A percentile compares a stretch with the other conserved stretches of the same genome.
Conservation (phyloP, 352 stramenopile species). For the Phytophthora cryptogea region DNA sequence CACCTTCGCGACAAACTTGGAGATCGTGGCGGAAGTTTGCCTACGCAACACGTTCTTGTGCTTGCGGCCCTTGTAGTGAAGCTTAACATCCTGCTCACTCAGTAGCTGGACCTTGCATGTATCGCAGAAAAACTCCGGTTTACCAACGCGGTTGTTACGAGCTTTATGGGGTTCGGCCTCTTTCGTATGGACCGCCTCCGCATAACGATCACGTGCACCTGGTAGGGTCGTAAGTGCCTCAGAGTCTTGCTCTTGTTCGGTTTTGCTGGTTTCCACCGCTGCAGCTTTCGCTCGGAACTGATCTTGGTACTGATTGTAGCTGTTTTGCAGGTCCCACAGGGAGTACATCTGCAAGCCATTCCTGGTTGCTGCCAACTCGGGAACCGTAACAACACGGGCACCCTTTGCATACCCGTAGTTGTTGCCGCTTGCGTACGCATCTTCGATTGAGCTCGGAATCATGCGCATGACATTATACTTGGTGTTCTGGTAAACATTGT, state of each 20-base stretch:
- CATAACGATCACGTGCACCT: constrained; percentile 44
- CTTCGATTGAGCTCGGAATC: constrained; percentile 72
- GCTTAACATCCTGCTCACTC: constrained; percentile 73
- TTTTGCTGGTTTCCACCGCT: constrained; percentile 25
- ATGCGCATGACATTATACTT: constrained; percentile 92
- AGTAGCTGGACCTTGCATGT: constrained; percentile 71
- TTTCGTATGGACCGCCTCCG: constrained; percentile 17
- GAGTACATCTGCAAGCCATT: constrained; percentile 74
- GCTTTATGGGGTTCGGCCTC: constrained; percentile 12
- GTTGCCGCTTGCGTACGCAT: constrained; percentile 33
- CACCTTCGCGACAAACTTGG: constrained; percentile 47
- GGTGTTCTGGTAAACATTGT: constrained; percentile 91
- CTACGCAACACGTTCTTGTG: constrained; percentile 81
- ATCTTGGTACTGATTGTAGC: constrained; percentile 60
- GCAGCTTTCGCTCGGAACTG: constrained; percentile 50
- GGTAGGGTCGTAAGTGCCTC: constrained; percentile 36
- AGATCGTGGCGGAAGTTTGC: constrained; percentile 52
- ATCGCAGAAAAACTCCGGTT: constrained; percentile 66
- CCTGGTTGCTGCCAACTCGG: constrained; percentile 64
- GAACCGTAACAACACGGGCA: constrained; percentile 49
- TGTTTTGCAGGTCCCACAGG: constrained; percentile 65
- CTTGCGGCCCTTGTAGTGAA: constrained; percentile 81
- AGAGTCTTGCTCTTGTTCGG: constrained; percentile 13
- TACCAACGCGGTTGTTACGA: constrained; percentile 30
- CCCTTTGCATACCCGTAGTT: constrained; percentile 31